phyloP scores from a whole-genome alignment of 23 red algal species.

The Agarophyton chilense region DNA sequence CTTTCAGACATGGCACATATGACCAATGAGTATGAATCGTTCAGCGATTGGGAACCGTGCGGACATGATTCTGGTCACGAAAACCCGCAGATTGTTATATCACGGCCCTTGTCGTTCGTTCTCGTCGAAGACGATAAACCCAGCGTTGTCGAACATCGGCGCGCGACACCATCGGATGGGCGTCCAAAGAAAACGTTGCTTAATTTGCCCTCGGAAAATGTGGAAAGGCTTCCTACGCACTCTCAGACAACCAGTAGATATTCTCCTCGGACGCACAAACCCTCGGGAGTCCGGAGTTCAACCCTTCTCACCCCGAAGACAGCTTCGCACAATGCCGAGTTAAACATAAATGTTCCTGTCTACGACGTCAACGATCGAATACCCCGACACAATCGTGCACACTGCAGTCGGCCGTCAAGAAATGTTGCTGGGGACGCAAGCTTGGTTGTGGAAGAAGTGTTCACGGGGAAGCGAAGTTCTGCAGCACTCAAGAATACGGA shows the following conservation, averaged over 20 bases:
- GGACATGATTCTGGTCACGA: not conserved
- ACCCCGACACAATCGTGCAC: not conserved
- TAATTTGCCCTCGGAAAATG: not conserved
- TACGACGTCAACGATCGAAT: not conserved
- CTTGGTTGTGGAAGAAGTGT: not conserved
- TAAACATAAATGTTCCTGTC: not conserved
- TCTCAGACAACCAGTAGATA: not conserved
- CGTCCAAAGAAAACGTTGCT: not conserved
- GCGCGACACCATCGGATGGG: not conserved
- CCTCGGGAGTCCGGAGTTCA: not conserved
- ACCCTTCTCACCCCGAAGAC: not conserved
- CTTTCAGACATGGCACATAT: too few relatives aligned
- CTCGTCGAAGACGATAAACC: conserved; percentile 6
- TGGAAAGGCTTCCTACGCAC: not conserved
- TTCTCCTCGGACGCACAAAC: not conserved
- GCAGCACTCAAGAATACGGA: too few relatives aligned
- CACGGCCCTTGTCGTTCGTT: not conserved
- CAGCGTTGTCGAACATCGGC: not conserved
- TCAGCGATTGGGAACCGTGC: not conserved
- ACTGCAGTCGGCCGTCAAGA: not conserved
- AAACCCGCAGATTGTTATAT: not conserved
- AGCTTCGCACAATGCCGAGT: not conserved
- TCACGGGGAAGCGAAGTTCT: not conserved
- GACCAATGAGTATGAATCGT: not conserved
- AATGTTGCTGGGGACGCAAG: not conserved